Evolutionary conservation across 805 yeast species (phyloP), one percentile per base, ranked within the genome.

Genomic region (Saturnispora dispora): DNA sequence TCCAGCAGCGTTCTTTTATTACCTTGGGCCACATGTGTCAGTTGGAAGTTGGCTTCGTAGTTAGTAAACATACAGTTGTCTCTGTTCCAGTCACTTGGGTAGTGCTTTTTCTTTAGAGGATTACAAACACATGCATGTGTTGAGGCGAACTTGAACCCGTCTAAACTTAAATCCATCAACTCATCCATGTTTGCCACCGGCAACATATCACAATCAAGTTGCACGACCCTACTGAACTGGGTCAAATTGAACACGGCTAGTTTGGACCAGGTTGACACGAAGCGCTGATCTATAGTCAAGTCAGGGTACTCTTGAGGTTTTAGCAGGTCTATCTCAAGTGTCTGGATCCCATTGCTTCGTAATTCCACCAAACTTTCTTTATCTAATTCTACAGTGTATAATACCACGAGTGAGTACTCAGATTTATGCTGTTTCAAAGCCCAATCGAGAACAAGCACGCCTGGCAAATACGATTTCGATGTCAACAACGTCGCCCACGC

Each of bases 91-190:
- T 76, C 69, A 45, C 60, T 53, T 15, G 85, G 85, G 53, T 79
- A 79, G 59, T 79, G 81, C 0, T 70, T 55, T 54, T 73, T 71
- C 20, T 70, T 60, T 63, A 72, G 68, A 4, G 85, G 85, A 56
- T 79, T 79, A 63, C 85, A 79, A 22, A 78, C 81, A 62, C 85
- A 79, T 3, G 84, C 83, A 55, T 79, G 79, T 10, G 76, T 61
- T 0, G 83, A 82, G 0, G 82, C 85, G 63, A 80, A 78, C 4
- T 68, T 72, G 4, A 60, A 57, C 2, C 60, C 58, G 9, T 60
- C 56, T 46, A 79, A 60, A 9, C 70, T 69, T 18, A 77, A 46
- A 7, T 73, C 75, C 75, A 80, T 75, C 42, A 80, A 63, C 57
- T 79, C 84, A 61, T 80, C 85, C 79, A 80, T 77, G 57, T 79